These are phyloP conservation scores for Yamadazyma diddensiae DNA, from an alignment of 1,139 yeast genomes.

Conservation along the genomic window DNA sequence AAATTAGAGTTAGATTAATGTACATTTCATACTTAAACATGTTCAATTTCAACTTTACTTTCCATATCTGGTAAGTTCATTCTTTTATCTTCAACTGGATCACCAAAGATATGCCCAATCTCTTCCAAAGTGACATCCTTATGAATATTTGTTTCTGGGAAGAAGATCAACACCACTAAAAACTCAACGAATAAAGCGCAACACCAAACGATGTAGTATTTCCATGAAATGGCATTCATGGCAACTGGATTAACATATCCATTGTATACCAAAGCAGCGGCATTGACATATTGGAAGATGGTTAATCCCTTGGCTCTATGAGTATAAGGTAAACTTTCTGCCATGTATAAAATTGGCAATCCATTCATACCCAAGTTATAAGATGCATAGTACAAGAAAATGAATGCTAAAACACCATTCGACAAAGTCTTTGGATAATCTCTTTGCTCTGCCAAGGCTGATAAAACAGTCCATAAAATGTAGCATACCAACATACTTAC, in stretches of 20 bases:
- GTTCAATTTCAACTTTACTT: constrained; percentile 3
- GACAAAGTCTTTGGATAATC: constrained; percentile 32
- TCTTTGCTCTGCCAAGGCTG: constrained; percentile 32
- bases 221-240: constrained; percentile 56
- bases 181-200: constrained; percentile 37
- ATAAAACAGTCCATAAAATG: constrained; percentile 35
- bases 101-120: constrained; percentile 47
- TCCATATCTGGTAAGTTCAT: background rate
- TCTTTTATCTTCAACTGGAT: constrained; percentile 16
- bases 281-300: constrained; percentile 26
- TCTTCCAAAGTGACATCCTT: constrained; percentile 53
- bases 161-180: constrained; percentile 35
- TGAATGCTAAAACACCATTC: constrained; percentile 43
- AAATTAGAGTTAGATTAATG: too few species aligned
- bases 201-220: constrained; percentile 54
- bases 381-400: constrained; percentile 35
- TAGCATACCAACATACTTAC: constrained; percentile 35
- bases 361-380: constrained; percentile 40
- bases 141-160: constrained; percentile 37
- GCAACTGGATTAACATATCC: constrained; percentile 58
- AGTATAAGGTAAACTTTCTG: constrained; percentile 43
- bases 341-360: constrained; percentile 34
- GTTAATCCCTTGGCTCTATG: constrained; percentile 45
- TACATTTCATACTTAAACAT: too few species aligned
- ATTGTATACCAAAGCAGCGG: constrained; percentile 19